Conservation (phyloP, 1,139 yeast species). For the Suhomyces atakaporum region DNA sequence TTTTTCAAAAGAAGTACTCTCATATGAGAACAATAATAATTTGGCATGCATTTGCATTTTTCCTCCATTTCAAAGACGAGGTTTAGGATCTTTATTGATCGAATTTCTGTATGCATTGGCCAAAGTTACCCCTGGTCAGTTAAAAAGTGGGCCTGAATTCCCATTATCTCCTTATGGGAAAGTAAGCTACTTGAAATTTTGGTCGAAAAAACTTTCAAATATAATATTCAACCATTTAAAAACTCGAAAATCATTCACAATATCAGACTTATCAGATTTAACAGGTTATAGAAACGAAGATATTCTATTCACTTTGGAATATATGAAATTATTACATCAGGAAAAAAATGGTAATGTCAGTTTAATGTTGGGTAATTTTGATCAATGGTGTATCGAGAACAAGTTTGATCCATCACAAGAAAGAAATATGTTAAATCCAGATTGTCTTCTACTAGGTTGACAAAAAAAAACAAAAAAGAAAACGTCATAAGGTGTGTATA, state of each 20-base stretch:
- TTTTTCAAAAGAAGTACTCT: conserved; percentile 81
- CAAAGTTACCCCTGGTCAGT: conserved; percentile 46
- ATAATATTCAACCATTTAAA: conserved; percentile 16
- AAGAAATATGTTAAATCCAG: conserved; percentile 28
- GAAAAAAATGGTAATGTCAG: conserved; percentile 17
- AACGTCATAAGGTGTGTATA: not conserved
- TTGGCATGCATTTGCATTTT: conserved; percentile 88
- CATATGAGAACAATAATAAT: conserved; percentile 80
- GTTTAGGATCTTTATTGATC: conserved; percentile 75
- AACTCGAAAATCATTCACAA: conserved; percentile 32
- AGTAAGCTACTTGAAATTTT: conserved; percentile 69
- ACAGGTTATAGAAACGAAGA: conserved; percentile 79
- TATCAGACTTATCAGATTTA: conserved; percentile 53
- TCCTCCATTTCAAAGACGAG: conserved; percentile 86
- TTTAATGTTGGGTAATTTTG: conserved; percentile 27
- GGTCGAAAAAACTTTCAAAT: conserved; percentile 56
- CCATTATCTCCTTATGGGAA: conserved; percentile 86
- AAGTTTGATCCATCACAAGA: conserved; percentile 28
- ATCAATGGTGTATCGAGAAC: conserved; percentile 32
- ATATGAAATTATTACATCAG: conserved; percentile 52
- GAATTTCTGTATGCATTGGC: conserved; percentile 83
- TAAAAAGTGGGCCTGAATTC: conserved; percentile 83
- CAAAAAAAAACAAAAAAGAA: too few relatives aligned
- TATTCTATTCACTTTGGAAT: conserved; percentile 60
- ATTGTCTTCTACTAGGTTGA: conserved; percentile 27